Percentiles rank a stretch among this genome's conserved stretches.
These are phyloP conservation scores for Starmerella floris DNA, from an alignment of 805 yeast genomes.

Conservation along the genomic window DNA sequence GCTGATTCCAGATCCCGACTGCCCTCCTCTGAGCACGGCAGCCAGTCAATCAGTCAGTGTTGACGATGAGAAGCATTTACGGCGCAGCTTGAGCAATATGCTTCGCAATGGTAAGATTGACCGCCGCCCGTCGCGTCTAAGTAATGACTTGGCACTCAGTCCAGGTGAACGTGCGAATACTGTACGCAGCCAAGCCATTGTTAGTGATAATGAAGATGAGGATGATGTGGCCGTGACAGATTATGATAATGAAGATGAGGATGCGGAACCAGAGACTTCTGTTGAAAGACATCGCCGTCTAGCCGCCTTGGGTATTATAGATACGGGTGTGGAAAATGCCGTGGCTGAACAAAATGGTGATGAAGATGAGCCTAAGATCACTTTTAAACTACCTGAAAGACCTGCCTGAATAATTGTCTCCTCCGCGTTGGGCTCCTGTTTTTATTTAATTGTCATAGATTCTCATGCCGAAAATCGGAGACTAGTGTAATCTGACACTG, in stretches of 20 bases:
- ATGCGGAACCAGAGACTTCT: slow-evolving; percentile 42
- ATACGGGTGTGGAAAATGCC: slow-evolving; percentile 21
- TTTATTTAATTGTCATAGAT: neutral
- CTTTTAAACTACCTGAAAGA: slow-evolving; percentile 15
- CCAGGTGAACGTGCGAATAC: slow-evolving; percentile 3
- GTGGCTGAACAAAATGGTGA: slow-evolving; percentile 5
- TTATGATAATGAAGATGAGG: slow-evolving; percentile 26
- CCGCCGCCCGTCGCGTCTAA: slow-evolving; percentile 10
- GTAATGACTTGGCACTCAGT: neutral
- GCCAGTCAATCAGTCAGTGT: slow-evolving; percentile 12
- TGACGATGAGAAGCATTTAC: slow-evolving; percentile 20
- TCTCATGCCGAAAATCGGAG: neutral
- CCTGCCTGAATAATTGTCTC: neutral
- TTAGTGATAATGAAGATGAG: slow-evolving; percentile 11
- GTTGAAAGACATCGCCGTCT: slow-evolving; percentile 52
- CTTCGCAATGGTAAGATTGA: slow-evolving; percentile 13
- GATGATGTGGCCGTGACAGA: slow-evolving; percentile 26
- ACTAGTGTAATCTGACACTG: neutral
- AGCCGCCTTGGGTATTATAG: slow-evolving; percentile 28
- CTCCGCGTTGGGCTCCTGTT: neutral
- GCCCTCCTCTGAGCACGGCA: slow-evolving; percentile 6
- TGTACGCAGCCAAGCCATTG: slow-evolving; percentile 7
- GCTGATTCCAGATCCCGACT: slow-evolving; percentile 20
- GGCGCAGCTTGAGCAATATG: slow-evolving; percentile 12
- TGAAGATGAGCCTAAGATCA: slow-evolving; percentile 17